phyloP scores from a whole-genome alignment of 257 asterid species.

The Salvia miltiorrhiza region DNA sequence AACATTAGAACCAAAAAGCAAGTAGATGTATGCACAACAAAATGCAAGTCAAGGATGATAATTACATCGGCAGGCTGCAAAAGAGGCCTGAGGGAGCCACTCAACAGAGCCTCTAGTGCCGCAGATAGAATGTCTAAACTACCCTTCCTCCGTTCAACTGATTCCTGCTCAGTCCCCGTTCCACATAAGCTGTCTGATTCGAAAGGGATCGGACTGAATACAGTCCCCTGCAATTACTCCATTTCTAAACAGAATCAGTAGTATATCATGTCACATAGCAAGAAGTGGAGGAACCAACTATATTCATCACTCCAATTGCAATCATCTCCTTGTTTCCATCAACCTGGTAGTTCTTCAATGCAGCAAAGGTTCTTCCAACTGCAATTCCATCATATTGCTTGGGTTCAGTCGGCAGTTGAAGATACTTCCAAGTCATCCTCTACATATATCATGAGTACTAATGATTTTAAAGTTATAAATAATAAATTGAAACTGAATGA shows the following conservation, averaged over 20 bases:
- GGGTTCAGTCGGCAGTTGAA: not conserved
- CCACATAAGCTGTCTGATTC: slow-evolving; percentile 39
- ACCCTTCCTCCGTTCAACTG: slow-evolving; percentile 32
- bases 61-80: slow-evolving; percentile 65
- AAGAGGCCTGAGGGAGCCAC: slow-evolving; percentile 51
- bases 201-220: slow-evolving; percentile 69
- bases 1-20: not conserved
- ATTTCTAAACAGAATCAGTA: no score
- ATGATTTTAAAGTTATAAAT: not conserved
- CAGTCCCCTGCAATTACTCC: slow-evolving; percentile 73
- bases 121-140: slow-evolving; percentile 36
- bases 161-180: slow-evolving; percentile 38
- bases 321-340: slow-evolving; percentile 96
- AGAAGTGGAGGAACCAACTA: slow-evolving; percentile 84
- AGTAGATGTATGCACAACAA: not conserved
- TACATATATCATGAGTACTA: not conserved
- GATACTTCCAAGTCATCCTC: slow-evolving; percentile 1
- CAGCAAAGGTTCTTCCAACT: slow-evolving; percentile 93
- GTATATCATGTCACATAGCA: slow-evolving; percentile 84
- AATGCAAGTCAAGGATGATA: slow-evolving; percentile 1
- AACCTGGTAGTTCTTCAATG: slow-evolving; percentile 82
- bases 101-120: slow-evolving; percentile 39
- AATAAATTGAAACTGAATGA: not conserved
- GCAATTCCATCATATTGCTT: slow-evolving; percentile 38
- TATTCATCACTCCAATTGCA: slow-evolving; percentile 84